Evolutionary conservation across 1,139 yeast species (phyloP), one percentile per base, ranked within the genome.

Genomic region (Yamadazyma taylorii): DNA sequence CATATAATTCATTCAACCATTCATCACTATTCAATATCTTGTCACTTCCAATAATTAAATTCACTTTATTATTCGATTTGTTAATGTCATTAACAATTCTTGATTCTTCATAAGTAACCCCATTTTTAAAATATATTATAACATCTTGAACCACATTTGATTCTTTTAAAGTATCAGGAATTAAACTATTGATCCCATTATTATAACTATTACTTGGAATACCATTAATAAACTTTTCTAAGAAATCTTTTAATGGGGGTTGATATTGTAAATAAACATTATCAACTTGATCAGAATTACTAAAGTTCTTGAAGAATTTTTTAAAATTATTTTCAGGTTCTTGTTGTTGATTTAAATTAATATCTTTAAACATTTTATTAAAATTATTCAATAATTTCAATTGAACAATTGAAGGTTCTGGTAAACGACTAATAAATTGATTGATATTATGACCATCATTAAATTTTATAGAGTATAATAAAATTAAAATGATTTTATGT

Each of bases 81-180:
- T 84, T 82, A 47, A 89, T 69, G 47, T 88, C 88, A 40, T 86
- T 79, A 4, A 89, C 81, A 32, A 89, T 63, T 39, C 96, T 74
- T 0, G 95, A 86, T 57, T 92, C 99, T 58, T 90, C 97, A 55
- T 80, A 89, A 0, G 97, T 92, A 3, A 78, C 84, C 4, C 98
- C 98, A 9, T 97, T 97, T 36, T 88, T 79, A 40, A 90, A 69
- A 56, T 85, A 92, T 2, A 92, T 75, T 11, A 92, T 73, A 7
- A 92, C 71, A 52, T 89, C 95, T 54, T 85, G 94, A 1, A 86
- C 74, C 34, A 70, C 58, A 40, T 66, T 51, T 4, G 51, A 30
- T 8, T 45, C 50, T 4, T 17, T 17, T 14, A 49, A 31, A 23
- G 47, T 27, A 19, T 48, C 52, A 2, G 52, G 52, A 3, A 43